A percentile compares a stretch with the other conserved stretches of the same genome.
Conservation (phyloP, 495 filamentous ascomycete genomes). For the Jackrogersella minutella region DNA sequence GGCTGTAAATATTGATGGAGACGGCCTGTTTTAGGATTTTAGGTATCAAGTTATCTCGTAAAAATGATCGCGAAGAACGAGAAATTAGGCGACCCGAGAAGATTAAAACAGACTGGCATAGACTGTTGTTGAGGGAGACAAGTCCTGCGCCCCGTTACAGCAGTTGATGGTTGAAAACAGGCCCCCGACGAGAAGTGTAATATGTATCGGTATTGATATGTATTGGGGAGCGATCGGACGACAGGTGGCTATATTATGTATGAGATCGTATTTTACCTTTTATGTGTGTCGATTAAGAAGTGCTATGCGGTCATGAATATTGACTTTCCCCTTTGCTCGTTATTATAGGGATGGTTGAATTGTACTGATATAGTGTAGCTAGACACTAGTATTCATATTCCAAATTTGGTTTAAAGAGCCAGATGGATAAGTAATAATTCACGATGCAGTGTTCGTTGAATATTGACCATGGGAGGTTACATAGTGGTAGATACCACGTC, state of each 20-base stretch:
- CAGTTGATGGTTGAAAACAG: neutral
- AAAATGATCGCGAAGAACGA: neutral
- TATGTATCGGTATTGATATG: constrained; percentile 9
- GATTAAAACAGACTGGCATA: neutral
- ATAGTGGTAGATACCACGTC: too few species aligned
- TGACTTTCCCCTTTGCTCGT: neutral
- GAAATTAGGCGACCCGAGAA: neutral
- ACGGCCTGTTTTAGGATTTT: neutral
- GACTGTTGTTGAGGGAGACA: neutral
- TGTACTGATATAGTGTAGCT: neutral
- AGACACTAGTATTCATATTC: neutral
- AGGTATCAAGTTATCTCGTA: neutral
- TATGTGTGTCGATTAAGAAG: too few species aligned
- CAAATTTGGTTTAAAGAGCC: too few species aligned
- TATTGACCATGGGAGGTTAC: too few species aligned
- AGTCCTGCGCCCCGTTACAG: neutral
- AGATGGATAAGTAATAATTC: too few species aligned
- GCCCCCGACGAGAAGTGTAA: neutral
- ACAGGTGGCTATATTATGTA: constrained; percentile 8
- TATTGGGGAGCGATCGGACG: constrained; percentile 8
- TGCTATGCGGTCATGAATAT: neutral
- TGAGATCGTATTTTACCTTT: neutral
- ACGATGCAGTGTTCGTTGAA: too few species aligned
- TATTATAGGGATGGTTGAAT: neutral
- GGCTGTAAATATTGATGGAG: neutral